These are phyloP conservation scores for Rhodotorula diobovata DNA, from an alignment of 768 basidiomycete species.

Conservation along the genomic window DNA sequence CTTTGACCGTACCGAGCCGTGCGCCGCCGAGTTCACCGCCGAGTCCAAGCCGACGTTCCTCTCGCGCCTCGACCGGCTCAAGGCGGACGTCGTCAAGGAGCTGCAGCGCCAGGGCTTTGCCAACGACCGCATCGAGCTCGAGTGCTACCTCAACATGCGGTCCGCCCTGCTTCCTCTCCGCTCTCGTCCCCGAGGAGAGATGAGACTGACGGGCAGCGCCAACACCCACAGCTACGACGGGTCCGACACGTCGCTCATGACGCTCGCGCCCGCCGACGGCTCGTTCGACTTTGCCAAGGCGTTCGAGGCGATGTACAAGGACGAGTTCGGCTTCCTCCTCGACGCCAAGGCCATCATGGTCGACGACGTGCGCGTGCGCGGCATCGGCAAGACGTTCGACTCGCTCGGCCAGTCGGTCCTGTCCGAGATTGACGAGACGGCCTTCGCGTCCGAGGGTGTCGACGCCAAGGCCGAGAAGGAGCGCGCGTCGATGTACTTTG, in stretches of 20 bases:
- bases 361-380: conserved; percentile 83
- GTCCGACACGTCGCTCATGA: conserved; percentile 88
- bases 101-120: conserved; percentile 77
- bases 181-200: too few species aligned
- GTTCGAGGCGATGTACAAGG: conserved; percentile 73
- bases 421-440: conserved; percentile 61
- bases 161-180: neutral
- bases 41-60: conserved; percentile 58
- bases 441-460: conserved; percentile 46
- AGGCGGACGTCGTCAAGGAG: conserved; percentile 60
- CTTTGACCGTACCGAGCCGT: conserved; percentile 83
- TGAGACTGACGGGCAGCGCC: neutral
- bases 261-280: conserved; percentile 51
- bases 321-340: conserved; percentile 77
- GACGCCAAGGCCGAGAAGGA: conserved; percentile 41
- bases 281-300: conserved; percentile 69
- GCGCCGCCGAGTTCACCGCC: conserved; percentile 68
- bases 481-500: conserved; percentile 67
- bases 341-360: conserved; percentile 77
- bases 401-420: conserved; percentile 72
- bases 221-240: conserved; percentile 67
- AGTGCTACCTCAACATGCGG: conserved; percentile 55
- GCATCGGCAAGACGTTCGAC: conserved; percentile 85
- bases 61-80: conserved; percentile 66
- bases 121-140: conserved; percentile 63